phyloP scores from a whole-genome alignment of 371 early-diverging fungal genomes.

The Dichotomocladium elegans region DNA sequence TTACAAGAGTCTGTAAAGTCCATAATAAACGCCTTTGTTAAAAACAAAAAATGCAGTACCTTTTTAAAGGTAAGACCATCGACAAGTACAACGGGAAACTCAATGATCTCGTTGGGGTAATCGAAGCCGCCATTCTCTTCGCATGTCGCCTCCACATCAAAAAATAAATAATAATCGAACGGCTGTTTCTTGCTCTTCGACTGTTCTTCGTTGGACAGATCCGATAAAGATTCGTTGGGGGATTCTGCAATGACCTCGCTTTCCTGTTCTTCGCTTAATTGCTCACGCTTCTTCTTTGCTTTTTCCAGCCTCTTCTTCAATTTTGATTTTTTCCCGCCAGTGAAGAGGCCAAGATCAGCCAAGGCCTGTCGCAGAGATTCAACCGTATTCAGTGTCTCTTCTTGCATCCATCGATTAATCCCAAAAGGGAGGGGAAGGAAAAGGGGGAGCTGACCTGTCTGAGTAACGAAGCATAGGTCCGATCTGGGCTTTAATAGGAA shows the following conservation, averaged over 20 bases:
- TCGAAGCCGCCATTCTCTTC: slow-evolving; percentile 53
- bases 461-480: no score
- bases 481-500: no score
- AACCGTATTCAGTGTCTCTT: no score
- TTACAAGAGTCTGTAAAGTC: not conserved
- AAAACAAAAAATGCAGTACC: slow-evolving; percentile 24
- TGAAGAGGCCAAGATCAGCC: slow-evolving; percentile 38
- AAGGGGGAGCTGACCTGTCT: no score
- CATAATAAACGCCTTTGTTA: not conserved
- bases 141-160: slow-evolving; percentile 86
- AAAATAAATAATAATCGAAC: slow-evolving; percentile 62
- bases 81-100: slow-evolving; percentile 76
- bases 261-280: not conserved
- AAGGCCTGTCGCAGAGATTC: slow-evolving; percentile 47
- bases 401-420: no score
- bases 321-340: slow-evolving; percentile 45
- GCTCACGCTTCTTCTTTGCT: slow-evolving; percentile 31
- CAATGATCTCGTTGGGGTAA: slow-evolving; percentile 79
- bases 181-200: slow-evolving; percentile 12
- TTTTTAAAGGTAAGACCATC: slow-evolving; percentile 55
- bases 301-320: slow-evolving; percentile 51
- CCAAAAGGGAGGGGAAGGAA: no score
- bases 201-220: not conserved
- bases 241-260: not conserved
- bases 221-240: no score